Evolutionary conservation across 129 eudicot species (phyloP), one percentile per base, ranked within the genome.

Genomic region (Ambrosia trifida): DNA sequence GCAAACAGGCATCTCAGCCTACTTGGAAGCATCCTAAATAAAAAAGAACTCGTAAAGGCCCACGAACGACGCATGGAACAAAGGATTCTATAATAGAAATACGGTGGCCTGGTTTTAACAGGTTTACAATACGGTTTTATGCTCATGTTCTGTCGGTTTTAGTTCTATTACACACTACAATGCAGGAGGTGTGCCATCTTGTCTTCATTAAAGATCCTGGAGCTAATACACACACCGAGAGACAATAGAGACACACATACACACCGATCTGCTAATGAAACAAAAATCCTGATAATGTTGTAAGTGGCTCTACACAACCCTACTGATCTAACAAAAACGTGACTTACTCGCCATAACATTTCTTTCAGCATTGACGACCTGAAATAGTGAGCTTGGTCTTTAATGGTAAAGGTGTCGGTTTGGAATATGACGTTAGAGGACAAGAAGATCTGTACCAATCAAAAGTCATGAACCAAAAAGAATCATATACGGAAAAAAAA

Each of bases 51-150:
- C 31, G 60, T 28, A 93, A 79, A 77, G 98, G 96, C 14, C 96
- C 94, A 4, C 76, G 93, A 76, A 94, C 85, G 96, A 91, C 97
- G 30, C 96, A 94, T 75, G 91, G 96, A 41, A 85, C 96, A 7
- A 69, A 87, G 57, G 97, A 93, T 13, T 87, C 87, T 71, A 84
- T 92, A 24, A 84, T 94, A 96, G 96, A 96, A 53, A 79, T 93
- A 45, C 91, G 97, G 38, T 84, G 85, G 82, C 96, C 85, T 1
- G 32, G 32, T 70, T 70, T 65, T 70, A 57, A 31, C 73, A 10
- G 60, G 68, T 66, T 54, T 70, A 32, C 66, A 66, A 8, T 69
- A 62, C 47, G 66, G 64, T 66, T 69, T 13, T 5, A 63, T 45
- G 61, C 45, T 38, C 40, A 63, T 68, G 36, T 57, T 66, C 18